phyloP scores from a whole-genome alignment of 257 asterid genomes.

The Anisodus tanguticus region DNA sequence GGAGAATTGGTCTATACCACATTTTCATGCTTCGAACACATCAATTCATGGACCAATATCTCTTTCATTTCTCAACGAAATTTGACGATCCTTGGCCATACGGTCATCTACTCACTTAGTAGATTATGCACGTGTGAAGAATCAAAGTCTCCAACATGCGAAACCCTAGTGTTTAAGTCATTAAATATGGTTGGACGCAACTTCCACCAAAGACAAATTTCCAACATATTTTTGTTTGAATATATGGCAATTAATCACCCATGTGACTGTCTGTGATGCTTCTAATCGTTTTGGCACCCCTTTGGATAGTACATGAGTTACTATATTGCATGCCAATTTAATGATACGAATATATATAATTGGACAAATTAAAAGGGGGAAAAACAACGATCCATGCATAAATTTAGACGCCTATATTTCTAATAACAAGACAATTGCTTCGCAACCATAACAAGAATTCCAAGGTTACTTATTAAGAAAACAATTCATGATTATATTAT shows the following conservation, averaged over 20 bases:
- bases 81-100: too few species aligned
- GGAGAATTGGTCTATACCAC: too few species aligned
- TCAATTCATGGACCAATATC: too few species aligned
- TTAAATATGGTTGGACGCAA: too few species aligned
- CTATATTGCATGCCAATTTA: neutral
- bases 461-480: neutral
- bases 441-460: neutral
- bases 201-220: too few species aligned
- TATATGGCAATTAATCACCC: neutral
- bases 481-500: neutral
- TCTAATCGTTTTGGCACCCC: conserved; percentile 9
- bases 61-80: too few species aligned
- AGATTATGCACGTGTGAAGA: too few species aligned
- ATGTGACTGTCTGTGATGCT: neutral
- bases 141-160: too few species aligned
- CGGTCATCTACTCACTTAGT: too few species aligned
- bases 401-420: conserved; percentile 15
- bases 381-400: neutral
- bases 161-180: too few species aligned
- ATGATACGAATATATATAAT: neutral
- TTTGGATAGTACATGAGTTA: conserved; percentile 3
- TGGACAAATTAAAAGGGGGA: neutral
- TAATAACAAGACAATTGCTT: neutral
- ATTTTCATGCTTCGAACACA: too few species aligned
- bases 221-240: neutral